phyloP scores from a whole-genome alignment of 2,329 filamentous ascomycete species.

The Claviceps digitariae region DNA sequence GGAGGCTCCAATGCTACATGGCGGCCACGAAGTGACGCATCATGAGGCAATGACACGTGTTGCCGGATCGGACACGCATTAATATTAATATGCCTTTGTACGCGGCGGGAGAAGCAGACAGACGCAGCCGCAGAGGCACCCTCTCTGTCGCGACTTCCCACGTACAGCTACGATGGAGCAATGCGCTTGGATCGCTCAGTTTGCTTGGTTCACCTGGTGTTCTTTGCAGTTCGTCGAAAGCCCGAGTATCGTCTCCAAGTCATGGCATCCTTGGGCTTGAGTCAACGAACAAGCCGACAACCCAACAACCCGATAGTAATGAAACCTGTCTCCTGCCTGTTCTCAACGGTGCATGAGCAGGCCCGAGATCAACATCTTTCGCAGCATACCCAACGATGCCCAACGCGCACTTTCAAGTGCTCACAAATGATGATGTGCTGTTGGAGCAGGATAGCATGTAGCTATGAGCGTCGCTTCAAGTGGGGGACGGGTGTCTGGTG shows the following conservation, averaged over 20 bases:
- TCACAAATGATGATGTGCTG: not conserved
- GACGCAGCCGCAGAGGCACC: not conserved
- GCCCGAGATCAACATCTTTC: not conserved
- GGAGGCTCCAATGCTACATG: not conserved
- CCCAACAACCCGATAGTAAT: not conserved
- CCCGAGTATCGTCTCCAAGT: not conserved
- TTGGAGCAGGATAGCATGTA: not conserved
- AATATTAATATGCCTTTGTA: not conserved
- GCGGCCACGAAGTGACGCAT: not conserved
- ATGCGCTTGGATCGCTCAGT: not conserved
- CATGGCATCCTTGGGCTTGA: conserved; percentile 1
- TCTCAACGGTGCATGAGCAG: not conserved
- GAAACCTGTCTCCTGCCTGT: not conserved
- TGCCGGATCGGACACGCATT: not conserved
- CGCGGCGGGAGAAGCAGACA: not conserved
- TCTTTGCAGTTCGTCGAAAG: not conserved
- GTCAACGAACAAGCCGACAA: not conserved
- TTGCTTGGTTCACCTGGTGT: not conserved
- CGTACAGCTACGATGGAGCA: not conserved
- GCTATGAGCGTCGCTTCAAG: not conserved
- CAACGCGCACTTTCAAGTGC: conserved; percentile 1
- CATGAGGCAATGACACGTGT: conserved; percentile 5
- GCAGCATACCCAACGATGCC: conserved; percentile 5
- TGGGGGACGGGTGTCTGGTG: not conserved
- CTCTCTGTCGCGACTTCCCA: not conserved